Base-by-base conservation (phyloP, 805 yeast species). In the Wickerhamiella azyma region DNA sequence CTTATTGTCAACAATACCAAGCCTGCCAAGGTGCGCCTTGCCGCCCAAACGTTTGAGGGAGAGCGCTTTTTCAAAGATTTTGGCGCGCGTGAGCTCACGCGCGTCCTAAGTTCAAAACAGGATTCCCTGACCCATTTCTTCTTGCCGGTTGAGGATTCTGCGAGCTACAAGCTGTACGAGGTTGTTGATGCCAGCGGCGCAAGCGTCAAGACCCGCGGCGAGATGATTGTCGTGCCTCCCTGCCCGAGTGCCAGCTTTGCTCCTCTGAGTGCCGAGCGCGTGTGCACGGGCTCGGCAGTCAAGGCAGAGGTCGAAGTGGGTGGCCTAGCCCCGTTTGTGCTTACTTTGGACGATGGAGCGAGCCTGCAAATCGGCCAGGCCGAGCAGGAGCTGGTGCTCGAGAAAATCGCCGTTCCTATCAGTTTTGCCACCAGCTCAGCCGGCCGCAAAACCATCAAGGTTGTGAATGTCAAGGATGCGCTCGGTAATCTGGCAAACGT, bases 1-100 rank as follows among this genome's bases (percentile, higher is more conserved):
- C 68, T 92, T 11, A 76, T 79, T 52, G 73, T 85, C 54, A 88
- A 92, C 55, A 79, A 95, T 9, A 77, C 95, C 4, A 81, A 77
- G 36, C 73, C 94, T 3, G 68, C 65, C 42, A 32, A 42, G 10
- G 64, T 92, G 41, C 85, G 81, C 58, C 59, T 92, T 38, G 72
- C 75, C 48, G 75, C 72, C 57, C 72, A 70, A 14, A 76, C 76
- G 43, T 71, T 84, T 5, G 70, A 68, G 8, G 69, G 76, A 14
- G 37, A 39, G 8, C 8, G 2, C 14, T 58, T 66, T 1, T 54
- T 66, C 11, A 58, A 76, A 33, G 77, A 77, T 53, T 82, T 70
- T 59, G 72, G 84, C 1, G 69, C 69, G 37, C 67, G 67, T 29
- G 80, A 81, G 18, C 64, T 89, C 49, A 65, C 66, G 26, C 69